Evolutionary conservation across 1,139 yeast species (phyloP).

Genomic region (Debaryomyces psychrophilus): DNA sequence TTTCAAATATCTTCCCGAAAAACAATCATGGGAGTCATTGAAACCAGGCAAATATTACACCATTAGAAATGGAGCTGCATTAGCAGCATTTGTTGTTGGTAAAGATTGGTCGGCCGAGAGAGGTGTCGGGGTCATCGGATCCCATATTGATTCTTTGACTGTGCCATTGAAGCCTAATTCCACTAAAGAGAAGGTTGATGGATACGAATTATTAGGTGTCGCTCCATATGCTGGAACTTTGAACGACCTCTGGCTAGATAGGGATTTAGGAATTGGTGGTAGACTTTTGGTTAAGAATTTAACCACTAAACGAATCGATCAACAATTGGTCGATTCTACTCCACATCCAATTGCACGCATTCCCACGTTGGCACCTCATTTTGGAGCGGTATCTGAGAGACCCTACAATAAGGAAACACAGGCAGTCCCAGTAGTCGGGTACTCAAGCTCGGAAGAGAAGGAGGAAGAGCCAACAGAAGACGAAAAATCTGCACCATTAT

Average conservation of each 20-base stretch:
- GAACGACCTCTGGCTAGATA: slow-evolving; percentile 60
- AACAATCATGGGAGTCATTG: slow-evolving; percentile 45
- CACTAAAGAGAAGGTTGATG: slow-evolving; percentile 49
- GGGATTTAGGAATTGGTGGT: slow-evolving; percentile 73
- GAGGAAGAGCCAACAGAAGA: slow-evolving; percentile 52
- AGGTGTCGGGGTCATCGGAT: slow-evolving; percentile 63
- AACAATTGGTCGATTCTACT: slow-evolving; percentile 55
- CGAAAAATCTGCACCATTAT: slow-evolving; percentile 64
- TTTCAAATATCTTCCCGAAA: slow-evolving; percentile 56
- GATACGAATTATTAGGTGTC: slow-evolving; percentile 65
- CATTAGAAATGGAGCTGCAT: slow-evolving; percentile 55
- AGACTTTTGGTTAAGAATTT: slow-evolving; percentile 48
- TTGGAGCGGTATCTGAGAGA: slow-evolving; percentile 53
- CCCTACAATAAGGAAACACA: slow-evolving; percentile 64
- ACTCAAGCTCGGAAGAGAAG: slow-evolving; percentile 27
- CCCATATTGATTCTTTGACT: slow-evolving; percentile 63
- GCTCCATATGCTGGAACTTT: slow-evolving; percentile 69
- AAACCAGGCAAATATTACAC: slow-evolving; percentile 57
- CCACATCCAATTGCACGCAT: slow-evolving; percentile 68
- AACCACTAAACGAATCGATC: slow-evolving; percentile 33
- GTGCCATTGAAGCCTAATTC: slow-evolving; percentile 62
- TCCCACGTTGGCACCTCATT: slow-evolving; percentile 69
- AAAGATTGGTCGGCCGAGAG: slow-evolving; percentile 55
- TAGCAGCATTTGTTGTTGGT: slow-evolving; percentile 63
- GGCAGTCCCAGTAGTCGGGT: slow-evolving; percentile 65